These are phyloP conservation scores for Zangia roseola DNA, from an alignment of 768 basidiomycete genomes.

Conservation along the genomic window DNA sequence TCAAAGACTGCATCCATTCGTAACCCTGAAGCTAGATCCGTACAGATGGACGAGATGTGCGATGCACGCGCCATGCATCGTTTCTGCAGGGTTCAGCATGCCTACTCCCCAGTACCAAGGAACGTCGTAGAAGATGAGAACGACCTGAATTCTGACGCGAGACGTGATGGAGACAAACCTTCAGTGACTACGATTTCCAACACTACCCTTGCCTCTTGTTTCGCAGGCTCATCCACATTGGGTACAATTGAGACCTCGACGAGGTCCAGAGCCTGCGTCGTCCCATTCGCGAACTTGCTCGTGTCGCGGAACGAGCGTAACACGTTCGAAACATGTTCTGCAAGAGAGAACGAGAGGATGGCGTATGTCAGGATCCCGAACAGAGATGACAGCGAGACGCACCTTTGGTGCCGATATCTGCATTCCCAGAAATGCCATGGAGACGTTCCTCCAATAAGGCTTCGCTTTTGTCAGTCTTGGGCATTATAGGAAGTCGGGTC, in stretches of 20 bases:
- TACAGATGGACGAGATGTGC: conserved; percentile 49
- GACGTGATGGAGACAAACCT: conserved; percentile 33
- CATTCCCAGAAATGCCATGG: conserved; percentile 19
- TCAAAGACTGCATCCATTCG: too few relatives aligned
- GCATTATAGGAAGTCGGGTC: neutral
- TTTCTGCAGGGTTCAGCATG: conserved; percentile 40
- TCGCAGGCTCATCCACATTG: conserved; percentile 36
- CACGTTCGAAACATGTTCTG: conserved; percentile 40
- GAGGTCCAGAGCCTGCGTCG: conserved; percentile 15
- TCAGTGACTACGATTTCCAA: conserved; percentile 43
- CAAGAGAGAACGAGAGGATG: too few relatives aligned
- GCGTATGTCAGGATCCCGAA: too few relatives aligned
- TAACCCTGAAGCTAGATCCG: conserved; percentile 2
- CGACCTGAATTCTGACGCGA: neutral
- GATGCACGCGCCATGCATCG: conserved; percentile 42
- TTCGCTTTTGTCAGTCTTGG: neutral
- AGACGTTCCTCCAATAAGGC: neutral
- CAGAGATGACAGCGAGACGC: too few relatives aligned
- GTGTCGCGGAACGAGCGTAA: conserved; percentile 30
- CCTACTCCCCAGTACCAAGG: conserved; percentile 31
- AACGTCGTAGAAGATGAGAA: neutral
- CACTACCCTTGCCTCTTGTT: conserved; percentile 38
- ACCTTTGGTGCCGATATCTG: conserved; percentile 22
- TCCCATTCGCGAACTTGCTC: conserved; percentile 20
- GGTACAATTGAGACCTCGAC: conserved; percentile 41